Conservation (phyloP, 306 rosid species). For the cucumber (Cucumis sativus) region Cucumber_9930_V3 NC_026659.2:3287001-3287500, state of each 20-base stretch:
- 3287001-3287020: neutral
- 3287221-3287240: neutral
- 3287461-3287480: neutral
- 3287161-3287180: neutral
- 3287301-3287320: neutral
- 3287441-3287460: neutral
- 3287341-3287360: neutral
- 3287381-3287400: constrained; percentile 61
- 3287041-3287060: neutral
- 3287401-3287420: constrained; percentile 97
- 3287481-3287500: neutral
- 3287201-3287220: neutral
- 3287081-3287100: neutral
- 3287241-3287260: neutral
- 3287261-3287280: neutral
- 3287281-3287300: neutral
- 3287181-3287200: neutral
- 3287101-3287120: neutral
- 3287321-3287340: neutral
- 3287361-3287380: constrained; percentile 53
- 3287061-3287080: neutral
- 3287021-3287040: neutral
- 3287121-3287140: constrained; percentile 1
- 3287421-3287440: constrained; percentile 26
- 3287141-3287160: neutral